phyloP scores from a whole-genome alignment of 805 yeast species.

The Metschnikowia chrysomelidarum region DNA sequence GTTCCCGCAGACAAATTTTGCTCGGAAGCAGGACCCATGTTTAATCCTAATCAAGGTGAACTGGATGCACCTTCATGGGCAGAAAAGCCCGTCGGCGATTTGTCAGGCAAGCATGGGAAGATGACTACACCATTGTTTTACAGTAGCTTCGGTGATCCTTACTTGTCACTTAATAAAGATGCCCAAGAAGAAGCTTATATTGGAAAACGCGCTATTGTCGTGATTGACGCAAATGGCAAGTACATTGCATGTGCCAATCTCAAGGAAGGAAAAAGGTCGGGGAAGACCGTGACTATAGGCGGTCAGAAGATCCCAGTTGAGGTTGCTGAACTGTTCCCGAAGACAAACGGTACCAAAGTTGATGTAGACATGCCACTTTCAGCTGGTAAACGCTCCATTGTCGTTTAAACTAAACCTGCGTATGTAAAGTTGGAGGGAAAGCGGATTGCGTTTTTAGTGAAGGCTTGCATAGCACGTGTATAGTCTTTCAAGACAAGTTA shows the following conservation, averaged over 20 bases:
- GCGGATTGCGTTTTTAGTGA: too few species aligned
- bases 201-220: constrained; percentile 32
- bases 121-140: constrained; percentile 18
- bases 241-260: constrained; percentile 41
- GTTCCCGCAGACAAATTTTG: not conserved
- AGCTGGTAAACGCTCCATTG: too few species aligned
- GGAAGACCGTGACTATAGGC: too few species aligned
- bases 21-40: not conserved
- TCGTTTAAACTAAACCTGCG: too few species aligned
- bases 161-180: constrained; percentile 30
- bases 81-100: constrained; percentile 1
- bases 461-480: too few species aligned
- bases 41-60: not conserved
- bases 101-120: not conserved
- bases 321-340: too few species aligned
- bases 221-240: constrained; percentile 31
- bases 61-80: not conserved
- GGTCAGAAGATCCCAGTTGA: too few species aligned
- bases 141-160: constrained; percentile 28
- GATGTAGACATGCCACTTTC: too few species aligned
- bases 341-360: too few species aligned
- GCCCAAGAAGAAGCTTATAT: constrained; percentile 25
- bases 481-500: too few species aligned
- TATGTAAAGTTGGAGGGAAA: too few species aligned
- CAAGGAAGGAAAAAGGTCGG: too few species aligned